These are phyloP conservation scores for Exidia glandulosa DNA, from an alignment of 768 basidiomycete genomes.

Conservation along the genomic window DNA sequence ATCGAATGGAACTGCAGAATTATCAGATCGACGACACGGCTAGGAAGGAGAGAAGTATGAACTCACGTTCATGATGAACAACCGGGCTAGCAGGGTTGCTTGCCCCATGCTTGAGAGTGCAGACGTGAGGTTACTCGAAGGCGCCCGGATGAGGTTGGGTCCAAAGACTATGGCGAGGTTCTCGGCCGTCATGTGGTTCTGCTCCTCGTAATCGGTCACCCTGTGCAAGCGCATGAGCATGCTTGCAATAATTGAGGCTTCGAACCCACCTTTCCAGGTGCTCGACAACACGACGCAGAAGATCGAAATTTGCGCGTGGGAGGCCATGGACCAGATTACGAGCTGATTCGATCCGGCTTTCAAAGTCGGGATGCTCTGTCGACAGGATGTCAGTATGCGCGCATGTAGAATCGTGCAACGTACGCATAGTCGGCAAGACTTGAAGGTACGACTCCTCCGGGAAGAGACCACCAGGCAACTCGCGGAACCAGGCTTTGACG, in stretches of 20 bases:
- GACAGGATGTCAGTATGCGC: slow-evolving; percentile 4
- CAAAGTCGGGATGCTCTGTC: slow-evolving; percentile 60
- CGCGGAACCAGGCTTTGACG: slow-evolving; percentile 78
- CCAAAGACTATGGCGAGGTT: slow-evolving; percentile 80
- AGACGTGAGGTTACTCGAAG: slow-evolving; percentile 66
- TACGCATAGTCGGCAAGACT: slow-evolving; percentile 64
- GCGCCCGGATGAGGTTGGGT: slow-evolving; percentile 66
- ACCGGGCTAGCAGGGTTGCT: slow-evolving; percentile 64
- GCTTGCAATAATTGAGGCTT: slow-evolving; percentile 22
- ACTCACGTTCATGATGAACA: slow-evolving; percentile 65
- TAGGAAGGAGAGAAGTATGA: not conserved
- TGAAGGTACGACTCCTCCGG: slow-evolving; percentile 56
- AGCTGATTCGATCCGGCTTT: slow-evolving; percentile 51
- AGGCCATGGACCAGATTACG: slow-evolving; percentile 58
- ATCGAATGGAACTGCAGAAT: slow-evolving; percentile 41
- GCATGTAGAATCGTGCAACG: slow-evolving; percentile 14
- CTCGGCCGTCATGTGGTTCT: slow-evolving; percentile 84
- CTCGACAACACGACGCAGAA: slow-evolving; percentile 68
- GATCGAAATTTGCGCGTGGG: slow-evolving; percentile 63
- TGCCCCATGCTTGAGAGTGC: slow-evolving; percentile 73
- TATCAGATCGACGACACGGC: slow-evolving; percentile 15
- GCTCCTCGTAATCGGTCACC: slow-evolving; percentile 80
- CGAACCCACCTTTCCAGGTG: slow-evolving; percentile 53
- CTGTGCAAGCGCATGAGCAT: slow-evolving; percentile 22
- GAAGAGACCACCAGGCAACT: slow-evolving; percentile 71